Evolutionary conservation across 768 basidiomycete species (phyloP).

Genomic region (Hortiboletus flavorubellus): DNA sequence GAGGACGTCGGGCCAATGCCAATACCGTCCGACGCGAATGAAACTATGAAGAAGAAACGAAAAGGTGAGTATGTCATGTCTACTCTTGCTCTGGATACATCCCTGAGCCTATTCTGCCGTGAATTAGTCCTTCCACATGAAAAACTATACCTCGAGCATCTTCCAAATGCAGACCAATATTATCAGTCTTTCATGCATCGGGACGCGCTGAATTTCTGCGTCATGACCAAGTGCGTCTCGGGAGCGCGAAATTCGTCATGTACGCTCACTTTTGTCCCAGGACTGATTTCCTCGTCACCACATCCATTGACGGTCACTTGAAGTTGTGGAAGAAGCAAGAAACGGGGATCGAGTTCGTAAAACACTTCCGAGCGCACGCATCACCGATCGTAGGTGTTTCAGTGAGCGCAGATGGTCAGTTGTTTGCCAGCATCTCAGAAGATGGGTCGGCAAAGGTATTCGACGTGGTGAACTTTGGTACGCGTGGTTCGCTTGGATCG

Average conservation of each 20-base stretch:
- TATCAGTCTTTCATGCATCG: conserved; percentile 98
- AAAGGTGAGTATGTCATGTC: conserved; percentile 55
- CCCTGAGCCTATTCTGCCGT: conserved; percentile 16
- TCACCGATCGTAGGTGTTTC: conserved; percentile 75
- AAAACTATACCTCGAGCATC: conserved; percentile 85
- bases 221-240: conserved; percentile 74
- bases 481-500: conserved; percentile 26
- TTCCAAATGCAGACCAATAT: conserved; percentile 91
- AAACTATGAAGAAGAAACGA: conserved; percentile 66
- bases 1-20: conserved; percentile 92
- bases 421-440: conserved; percentile 89
- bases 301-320: conserved; percentile 90
- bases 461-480: conserved; percentile 97
- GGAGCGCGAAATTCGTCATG: no score
- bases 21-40: conserved; percentile 42
- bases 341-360: conserved; percentile 93
- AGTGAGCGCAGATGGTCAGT: conserved; percentile 86
- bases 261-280: conserved; percentile 39
- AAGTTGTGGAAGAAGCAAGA: conserved; percentile 99
- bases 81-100: background rate
- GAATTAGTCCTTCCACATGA: conserved; percentile 86
- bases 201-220: conserved; percentile 83
- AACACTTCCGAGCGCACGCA: conserved; percentile 93
- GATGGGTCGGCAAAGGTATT: conserved; percentile 94
- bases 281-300: conserved; percentile 91